Base-by-base conservation (phyloP, 2,329 filamentous ascomycete species). In the Pseudogymnoascus sp. region DNA sequence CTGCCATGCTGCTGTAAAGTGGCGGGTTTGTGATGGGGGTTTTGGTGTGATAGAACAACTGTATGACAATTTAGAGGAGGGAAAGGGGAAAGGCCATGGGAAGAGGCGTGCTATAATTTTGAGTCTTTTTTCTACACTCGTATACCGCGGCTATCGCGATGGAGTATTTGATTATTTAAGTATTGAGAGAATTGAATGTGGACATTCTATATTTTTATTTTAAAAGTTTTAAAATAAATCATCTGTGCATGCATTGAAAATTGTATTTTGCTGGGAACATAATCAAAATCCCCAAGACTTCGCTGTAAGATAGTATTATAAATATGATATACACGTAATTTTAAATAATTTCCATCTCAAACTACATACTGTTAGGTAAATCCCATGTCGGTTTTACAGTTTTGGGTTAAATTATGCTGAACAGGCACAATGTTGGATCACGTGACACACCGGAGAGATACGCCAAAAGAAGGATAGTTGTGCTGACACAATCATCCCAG, bases 111-210 rank as follows among this genome's bases (percentile, higher is more conserved):
- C 45, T 31, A 52, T 52, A 52, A 52, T 52, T 52, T 52, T 52
- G 45, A 52, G 45, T 52, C 45, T 52, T 31, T 49, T 52, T 52
- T 52, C 45, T 52, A 52, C 45, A 52, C 45, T 52, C 45, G 45
- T 52, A 52, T 52, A 31, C 45, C 45, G 45, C 45, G 45, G 25
- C 45, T 52, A 52, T 52, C 45, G 45, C 45, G 45, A 52, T 31
- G 45, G 45, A 52, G 45, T 49, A 49, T 52, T 52, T 52, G 45
- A 31, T 28, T 52, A 18, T 52, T 52, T 52, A 8, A 31, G 45
- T 52, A 28, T 52, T 52, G 21, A 31, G 16, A 52, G 45, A 52
- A 52, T 52, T 52, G 45, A 52, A 52, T 52, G 45, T 52, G 25
- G 45, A 52, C 45, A 52, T 52, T 52, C 23, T 52, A 52, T 52